Evolutionary conservation across 2,329 filamentous ascomycete genomes (phyloP).

Genomic region (Arthrobotrys musiformis): DNA sequence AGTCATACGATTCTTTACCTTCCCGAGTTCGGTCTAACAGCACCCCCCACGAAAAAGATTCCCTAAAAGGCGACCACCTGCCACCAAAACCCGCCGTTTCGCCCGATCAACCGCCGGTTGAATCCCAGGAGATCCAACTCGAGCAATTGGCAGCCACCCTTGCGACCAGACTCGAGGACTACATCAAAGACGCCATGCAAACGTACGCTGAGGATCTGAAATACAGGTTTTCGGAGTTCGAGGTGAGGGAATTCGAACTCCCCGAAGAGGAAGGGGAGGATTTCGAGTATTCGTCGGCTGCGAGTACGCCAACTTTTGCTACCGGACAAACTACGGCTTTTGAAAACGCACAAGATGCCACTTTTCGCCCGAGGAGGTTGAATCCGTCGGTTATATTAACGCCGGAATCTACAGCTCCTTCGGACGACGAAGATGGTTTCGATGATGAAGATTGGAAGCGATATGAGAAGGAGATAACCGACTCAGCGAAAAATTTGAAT

Average conservation of each 20-base stretch:
- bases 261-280: not conserved
- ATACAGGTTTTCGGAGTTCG: not conserved
- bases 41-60: not conserved
- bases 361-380: not conserved
- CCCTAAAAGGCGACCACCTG: not conserved
- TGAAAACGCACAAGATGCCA: not conserved
- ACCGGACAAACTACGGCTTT: not conserved
- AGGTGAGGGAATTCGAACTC: not conserved
- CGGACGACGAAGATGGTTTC: constrained; percentile 9
- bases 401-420: not conserved
- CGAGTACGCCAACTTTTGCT: too few species aligned
- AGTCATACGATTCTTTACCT: not conserved
- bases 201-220: not conserved
- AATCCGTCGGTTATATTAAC: not conserved
- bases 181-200: not conserved
- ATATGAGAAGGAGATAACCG: constrained; percentile 3
- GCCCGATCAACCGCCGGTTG: not conserved
- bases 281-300: not conserved
- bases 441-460: constrained; percentile 20
- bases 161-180: not conserved
- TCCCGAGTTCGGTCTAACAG: not conserved
- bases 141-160: not conserved
- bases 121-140: not conserved
- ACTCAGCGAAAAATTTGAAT: not conserved
- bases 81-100: not conserved